Conservation (phyloP, 2,329 filamentous ascomycete genomes). For the Diaporthe nobilis region DNA sequence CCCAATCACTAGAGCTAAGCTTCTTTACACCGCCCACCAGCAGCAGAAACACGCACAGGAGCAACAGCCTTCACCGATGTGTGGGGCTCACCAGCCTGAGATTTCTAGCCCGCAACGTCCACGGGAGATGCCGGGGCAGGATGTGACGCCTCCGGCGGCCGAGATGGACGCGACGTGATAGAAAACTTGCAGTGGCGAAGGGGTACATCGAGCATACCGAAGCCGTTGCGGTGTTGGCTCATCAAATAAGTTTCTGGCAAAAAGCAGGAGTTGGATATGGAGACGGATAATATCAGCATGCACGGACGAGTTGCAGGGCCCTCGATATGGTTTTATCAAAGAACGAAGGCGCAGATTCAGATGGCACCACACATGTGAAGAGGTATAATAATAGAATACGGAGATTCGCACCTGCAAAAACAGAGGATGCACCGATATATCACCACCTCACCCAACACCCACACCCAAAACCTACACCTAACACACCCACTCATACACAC, state of each 20-base stretch:
- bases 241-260: neutral
- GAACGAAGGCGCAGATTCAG: neutral
- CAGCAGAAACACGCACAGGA: neutral
- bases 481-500: too few relatives aligned
- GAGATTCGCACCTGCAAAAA: too few relatives aligned
- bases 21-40: neutral
- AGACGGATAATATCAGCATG: too few relatives aligned
- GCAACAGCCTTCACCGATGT: neutral
- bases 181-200: too few relatives aligned
- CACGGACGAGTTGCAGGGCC: neutral
- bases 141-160: conserved; percentile 33
- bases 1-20: neutral
- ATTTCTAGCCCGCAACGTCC: neutral
- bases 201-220: too few relatives aligned
- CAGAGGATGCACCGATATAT: too few relatives aligned
- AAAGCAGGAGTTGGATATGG: neutral
- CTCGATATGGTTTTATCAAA: neutral
- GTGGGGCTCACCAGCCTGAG: neutral
- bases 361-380: neutral
- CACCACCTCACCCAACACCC: too few relatives aligned
- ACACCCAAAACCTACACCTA: too few relatives aligned
- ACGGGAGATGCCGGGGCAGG: conserved; percentile 18
- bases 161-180: conserved; percentile 29
- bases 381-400: neutral
- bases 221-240: neutral